phyloP scores from a whole-genome alignment of 495 filamentous ascomycete species.

The Hypoxylon perforatum region DNA sequence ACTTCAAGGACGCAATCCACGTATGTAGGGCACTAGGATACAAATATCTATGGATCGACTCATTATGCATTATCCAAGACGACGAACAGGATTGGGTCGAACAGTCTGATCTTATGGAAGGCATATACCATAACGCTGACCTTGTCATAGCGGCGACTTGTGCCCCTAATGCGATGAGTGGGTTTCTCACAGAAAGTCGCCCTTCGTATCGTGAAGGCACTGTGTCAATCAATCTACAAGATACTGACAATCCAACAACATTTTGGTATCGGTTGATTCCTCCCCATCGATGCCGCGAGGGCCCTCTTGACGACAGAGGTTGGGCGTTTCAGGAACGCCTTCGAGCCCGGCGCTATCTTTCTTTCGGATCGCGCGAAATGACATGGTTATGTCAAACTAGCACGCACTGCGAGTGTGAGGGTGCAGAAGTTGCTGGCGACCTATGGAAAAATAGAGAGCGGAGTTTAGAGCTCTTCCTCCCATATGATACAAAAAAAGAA shows the following conservation, averaged over 20 bases:
- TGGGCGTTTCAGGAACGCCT: constrained; percentile 2
- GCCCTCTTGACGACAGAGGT: not conserved
- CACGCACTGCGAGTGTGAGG: not conserved
- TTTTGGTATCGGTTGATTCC: not conserved
- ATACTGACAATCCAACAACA: not conserved
- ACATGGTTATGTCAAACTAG: not conserved
- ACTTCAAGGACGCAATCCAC: not conserved
- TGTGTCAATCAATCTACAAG: not conserved
- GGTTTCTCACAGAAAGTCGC: not conserved
- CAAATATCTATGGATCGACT: not conserved
- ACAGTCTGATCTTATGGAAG: not conserved
- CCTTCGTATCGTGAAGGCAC: not conserved
- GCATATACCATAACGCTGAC: not conserved
- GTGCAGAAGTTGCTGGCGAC: not conserved
- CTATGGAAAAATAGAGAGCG: not conserved
- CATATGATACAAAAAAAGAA: not conserved
- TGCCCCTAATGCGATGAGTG: not conserved
- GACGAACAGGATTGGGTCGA: not conserved
- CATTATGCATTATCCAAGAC: constrained; percentile 1
- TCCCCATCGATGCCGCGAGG: not conserved
- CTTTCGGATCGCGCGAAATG: not conserved
- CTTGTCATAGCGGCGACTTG: not conserved
- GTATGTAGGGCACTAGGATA: not conserved
- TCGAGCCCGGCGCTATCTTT: not conserved
- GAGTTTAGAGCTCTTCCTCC: not conserved